phyloP scores from a whole-genome alignment of 75 land plant genomes.

The Gnetum montanum region DNA sequence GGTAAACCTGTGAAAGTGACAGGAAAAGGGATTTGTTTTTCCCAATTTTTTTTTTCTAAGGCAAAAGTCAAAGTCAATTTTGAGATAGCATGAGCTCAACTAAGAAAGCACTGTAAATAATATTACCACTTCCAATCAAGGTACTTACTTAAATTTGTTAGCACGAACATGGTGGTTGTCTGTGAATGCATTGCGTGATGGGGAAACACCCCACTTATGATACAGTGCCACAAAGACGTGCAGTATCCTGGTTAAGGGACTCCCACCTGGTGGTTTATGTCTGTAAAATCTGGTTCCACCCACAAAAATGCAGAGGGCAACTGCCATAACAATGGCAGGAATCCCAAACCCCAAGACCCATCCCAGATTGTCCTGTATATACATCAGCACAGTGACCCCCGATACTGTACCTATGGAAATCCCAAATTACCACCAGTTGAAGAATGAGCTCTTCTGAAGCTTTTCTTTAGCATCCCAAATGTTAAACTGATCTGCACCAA shows the following conservation, averaged over 20 bases:
- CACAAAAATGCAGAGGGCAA: slow-evolving; percentile 21
- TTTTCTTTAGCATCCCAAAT: slow-evolving; percentile 19
- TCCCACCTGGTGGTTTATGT: slow-evolving; percentile 6
- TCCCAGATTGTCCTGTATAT: slow-evolving; percentile 27
- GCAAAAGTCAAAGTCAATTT: no score
- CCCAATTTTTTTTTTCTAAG: no score
- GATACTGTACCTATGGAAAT: slow-evolving; percentile 24
- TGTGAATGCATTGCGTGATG: no score
- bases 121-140: no score
- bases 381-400: slow-evolving; percentile 12
- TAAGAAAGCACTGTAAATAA: no score
- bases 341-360: slow-evolving; percentile 30
- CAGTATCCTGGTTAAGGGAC: slow-evolving; percentile 14
- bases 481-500: slow-evolving; percentile 78
- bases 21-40: no score
- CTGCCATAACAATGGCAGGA: slow-evolving; percentile 19
- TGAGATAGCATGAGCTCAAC: no score
- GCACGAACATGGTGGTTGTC: no score
- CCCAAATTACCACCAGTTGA: slow-evolving; percentile 69
- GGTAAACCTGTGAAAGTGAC: no score
- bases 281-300: slow-evolving; percentile 20
- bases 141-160: no score
- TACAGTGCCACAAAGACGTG: slow-evolving; percentile 20
- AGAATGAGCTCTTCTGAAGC: slow-evolving; percentile 42
- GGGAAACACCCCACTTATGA: slow-evolving; percentile 8